Evolutionary conservation across 148 eudicot genomes (phyloP).

Genomic region (Spergularia marina): DNA sequence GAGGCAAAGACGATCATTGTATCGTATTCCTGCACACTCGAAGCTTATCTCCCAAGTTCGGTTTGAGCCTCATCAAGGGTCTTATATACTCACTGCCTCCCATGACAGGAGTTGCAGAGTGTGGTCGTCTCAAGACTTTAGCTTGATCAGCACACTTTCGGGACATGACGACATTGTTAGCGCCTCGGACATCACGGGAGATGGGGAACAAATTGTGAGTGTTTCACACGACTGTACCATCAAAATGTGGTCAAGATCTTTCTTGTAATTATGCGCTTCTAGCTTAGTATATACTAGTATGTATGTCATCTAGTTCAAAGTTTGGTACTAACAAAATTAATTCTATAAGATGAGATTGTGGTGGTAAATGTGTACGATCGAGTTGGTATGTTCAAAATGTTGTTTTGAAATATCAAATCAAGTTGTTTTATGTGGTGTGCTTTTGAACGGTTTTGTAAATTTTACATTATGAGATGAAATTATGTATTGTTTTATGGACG

Average conservation of each 20-base stretch:
- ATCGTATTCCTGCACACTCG: conserved; percentile 80
- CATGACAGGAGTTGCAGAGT: conserved; percentile 73
- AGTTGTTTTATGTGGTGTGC: too few relatives aligned
- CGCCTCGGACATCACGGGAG: conserved; percentile 61
- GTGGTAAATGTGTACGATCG: too few relatives aligned
- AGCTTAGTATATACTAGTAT: too few relatives aligned
- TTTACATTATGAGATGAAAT: too few relatives aligned
- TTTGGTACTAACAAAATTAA: too few relatives aligned
- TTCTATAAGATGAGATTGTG: too few relatives aligned
- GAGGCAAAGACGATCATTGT: conserved; percentile 68
- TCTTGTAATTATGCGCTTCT: too few relatives aligned
- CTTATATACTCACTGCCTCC: conserved; percentile 76
- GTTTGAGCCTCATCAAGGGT: conserved; percentile 94
- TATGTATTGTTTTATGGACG: too few relatives aligned
- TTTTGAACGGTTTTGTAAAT: too few relatives aligned
- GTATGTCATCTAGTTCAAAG: too few relatives aligned
- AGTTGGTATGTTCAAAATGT: too few relatives aligned
- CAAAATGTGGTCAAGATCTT: conserved; percentile 61
- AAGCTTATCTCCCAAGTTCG: conserved; percentile 80
- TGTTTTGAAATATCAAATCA: too few relatives aligned
- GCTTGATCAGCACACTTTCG: conserved; percentile 66
- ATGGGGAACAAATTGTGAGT: conserved; percentile 68
- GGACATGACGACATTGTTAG: conserved; percentile 77
- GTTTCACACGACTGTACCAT: conserved; percentile 87
- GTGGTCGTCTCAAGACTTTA: conserved; percentile 81